Evolutionary conservation across 2,329 filamentous ascomycete genomes (phyloP).

Genomic region (Diplodia seriata): DNA sequence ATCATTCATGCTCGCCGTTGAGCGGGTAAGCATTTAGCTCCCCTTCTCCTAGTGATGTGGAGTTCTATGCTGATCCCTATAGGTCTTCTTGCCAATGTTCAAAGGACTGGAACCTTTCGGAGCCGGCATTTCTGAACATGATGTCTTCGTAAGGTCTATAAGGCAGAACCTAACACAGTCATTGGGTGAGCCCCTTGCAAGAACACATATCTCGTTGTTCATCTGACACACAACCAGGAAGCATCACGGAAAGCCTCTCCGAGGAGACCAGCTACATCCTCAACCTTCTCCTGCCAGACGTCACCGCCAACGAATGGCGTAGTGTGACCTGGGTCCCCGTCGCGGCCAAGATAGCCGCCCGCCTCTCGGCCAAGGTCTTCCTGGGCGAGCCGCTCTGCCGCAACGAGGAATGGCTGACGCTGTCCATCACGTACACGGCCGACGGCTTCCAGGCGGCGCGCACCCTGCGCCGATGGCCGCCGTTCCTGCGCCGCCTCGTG

Average conservation of each 20-base stretch:
- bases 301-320: constrained; percentile 19
- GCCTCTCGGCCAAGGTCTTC: constrained; percentile 43
- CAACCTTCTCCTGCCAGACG: constrained; percentile 19
- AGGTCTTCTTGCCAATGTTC: constrained; percentile 8
- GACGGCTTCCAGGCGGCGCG: constrained; percentile 46
- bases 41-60: no score
- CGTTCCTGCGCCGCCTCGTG: constrained; percentile 42
- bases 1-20: constrained; percentile 1
- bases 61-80: background rate
- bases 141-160: background rate
- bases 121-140: background rate
- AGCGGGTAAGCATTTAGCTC: constrained; percentile 18
- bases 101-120: constrained; percentile 12
- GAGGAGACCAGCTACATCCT: constrained; percentile 8
- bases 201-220: no score
- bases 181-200: background rate
- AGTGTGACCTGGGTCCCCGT: constrained; percentile 43
- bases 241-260: constrained; percentile 12
- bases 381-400: constrained; percentile 48
- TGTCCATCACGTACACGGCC: constrained; percentile 45
- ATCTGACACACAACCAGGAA: constrained; percentile 1
- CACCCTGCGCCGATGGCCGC: constrained; percentile 46
- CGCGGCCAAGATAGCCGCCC: constrained; percentile 49
- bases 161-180: constrained; percentile 8
- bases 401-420: constrained; percentile 50